These are phyloP conservation scores for Peronosclerospora sorghi DNA, from an alignment of 352 stramenopile genomes.

Conservation along the genomic window DNA sequence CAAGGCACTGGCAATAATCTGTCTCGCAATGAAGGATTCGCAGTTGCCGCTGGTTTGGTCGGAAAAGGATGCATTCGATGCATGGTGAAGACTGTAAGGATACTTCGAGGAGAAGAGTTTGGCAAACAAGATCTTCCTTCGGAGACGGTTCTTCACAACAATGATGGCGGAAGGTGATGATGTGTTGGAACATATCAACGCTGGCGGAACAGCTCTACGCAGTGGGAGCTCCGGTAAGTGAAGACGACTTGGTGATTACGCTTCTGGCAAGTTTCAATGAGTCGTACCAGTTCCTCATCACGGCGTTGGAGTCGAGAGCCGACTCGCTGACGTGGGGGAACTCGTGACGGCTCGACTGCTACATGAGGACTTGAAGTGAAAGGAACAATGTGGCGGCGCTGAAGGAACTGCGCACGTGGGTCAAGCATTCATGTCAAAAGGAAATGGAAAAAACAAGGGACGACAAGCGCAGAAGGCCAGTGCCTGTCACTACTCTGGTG, in stretches of 20 bases:
- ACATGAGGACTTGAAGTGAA: constrained; percentile 8
- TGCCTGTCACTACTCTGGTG: background rate
- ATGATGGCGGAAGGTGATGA: background rate
- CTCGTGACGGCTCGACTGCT: constrained; percentile 6
- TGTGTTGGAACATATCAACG: background rate
- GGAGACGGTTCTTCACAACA: background rate
- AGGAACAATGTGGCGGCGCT: constrained; percentile 3
- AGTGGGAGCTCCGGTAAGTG: background rate
- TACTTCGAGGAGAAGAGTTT: background rate
- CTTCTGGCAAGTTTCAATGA: too few relatives aligned
- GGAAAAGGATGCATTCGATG: too few relatives aligned
- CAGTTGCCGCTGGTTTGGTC: constrained; percentile 4
- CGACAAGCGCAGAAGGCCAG: background rate
- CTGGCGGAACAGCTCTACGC: background rate
- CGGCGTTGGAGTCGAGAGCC: too few relatives aligned
- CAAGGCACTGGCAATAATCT: too few relatives aligned
- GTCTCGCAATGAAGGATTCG: constrained; percentile 1
- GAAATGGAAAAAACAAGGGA: background rate
- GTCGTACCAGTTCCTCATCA: constrained; percentile 21
- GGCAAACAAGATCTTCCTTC: background rate
- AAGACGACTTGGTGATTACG: too few relatives aligned
- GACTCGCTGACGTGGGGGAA: constrained; percentile 11
- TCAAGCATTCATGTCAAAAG: constrained; percentile 4
- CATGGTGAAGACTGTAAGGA: background rate
- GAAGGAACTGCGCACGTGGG: constrained; percentile 2